phyloP scores from a whole-genome alignment of 2,329 filamentous ascomycete species.

The Fonsecaea pugnacius region DNA sequence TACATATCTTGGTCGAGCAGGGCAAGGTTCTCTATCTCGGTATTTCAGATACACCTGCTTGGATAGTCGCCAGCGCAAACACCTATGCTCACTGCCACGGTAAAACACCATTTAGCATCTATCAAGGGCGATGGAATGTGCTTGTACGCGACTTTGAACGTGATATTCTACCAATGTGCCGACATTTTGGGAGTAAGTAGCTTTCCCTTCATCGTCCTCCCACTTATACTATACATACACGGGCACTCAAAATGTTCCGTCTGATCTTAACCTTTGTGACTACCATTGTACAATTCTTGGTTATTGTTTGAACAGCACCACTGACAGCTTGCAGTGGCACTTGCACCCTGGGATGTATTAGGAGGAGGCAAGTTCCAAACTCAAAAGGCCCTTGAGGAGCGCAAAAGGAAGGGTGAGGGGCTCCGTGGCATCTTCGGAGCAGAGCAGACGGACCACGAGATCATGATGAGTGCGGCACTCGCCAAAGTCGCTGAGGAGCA shows the following conservation, averaged over 20 bases:
- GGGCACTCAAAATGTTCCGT: no score
- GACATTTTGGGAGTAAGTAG: constrained; percentile 65
- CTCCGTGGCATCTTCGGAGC: constrained; percentile 50
- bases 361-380: constrained; percentile 58
- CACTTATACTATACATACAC: no score
- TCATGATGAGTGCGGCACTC: constrained; percentile 27
- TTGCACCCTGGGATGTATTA: constrained; percentile 61
- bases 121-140: constrained; percentile 67
- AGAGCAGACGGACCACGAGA: constrained; percentile 24
- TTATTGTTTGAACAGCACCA: no score
- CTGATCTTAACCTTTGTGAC: no score
- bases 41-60: constrained; percentile 26
- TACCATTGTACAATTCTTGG: no score
- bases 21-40: constrained; percentile 72
- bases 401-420: constrained; percentile 33
- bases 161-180: constrained; percentile 69
- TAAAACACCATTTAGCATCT: constrained; percentile 70
- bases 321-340: no score
- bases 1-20: constrained; percentile 62
- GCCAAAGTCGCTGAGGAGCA: constrained; percentile 30
- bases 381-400: constrained; percentile 43
- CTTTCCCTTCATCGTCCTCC: no score
- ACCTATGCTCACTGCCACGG: constrained; percentile 68
- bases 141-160: constrained; percentile 68
- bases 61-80: constrained; percentile 52